Base-by-base conservation (phyloP, 371 early-diverging fungal genomes). In the Mucor plumbeus region DNA sequence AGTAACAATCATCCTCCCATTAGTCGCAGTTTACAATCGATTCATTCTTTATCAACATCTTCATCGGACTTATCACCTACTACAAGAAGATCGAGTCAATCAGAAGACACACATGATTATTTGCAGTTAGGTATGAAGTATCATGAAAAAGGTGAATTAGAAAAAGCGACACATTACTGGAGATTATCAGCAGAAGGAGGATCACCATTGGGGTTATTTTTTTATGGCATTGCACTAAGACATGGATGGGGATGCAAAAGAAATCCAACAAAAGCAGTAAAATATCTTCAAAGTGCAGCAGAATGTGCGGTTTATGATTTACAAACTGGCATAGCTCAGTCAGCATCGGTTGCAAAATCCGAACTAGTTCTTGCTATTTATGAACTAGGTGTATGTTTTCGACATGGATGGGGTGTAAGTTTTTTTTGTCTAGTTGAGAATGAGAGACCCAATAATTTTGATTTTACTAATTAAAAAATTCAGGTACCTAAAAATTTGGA, bases 191-290 rank as follows among this genome's bases (percentile, higher is more conserved):
- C 95, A 10, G 85, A 91, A 41, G 61, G 82, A 41, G 87, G 88
- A 4, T 86, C 87, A 70, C 91, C 94, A 5, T 74, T 93, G 0
- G 97, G 95, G 4, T 77, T 95, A 82, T 87, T 96, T 67, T 88
- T 97, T 66, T 95, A 91, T 71, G 97, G 94, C 21, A 84, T 97
- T 64, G 88, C 92, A 31, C 77, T 95, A 36, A 88, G 97, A 6
- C 97, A 97, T 72, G 97, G 97, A n/a, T 96, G 95, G 92, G 92
- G 92, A 8, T 91, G 92, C 81, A 77, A 87, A 71, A 70, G 81
- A 14, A 84, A 91, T 68, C 83, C 87, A 19, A 70, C 72, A 38
- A 58, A 84, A 62, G 92, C 90, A 3, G 90, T 92, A 61, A 81
- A 83, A 56, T 92, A 88, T 70, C 68, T 95, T 38, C 93, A 94